Base-by-base conservation (phyloP, 371 early-diverging fungal species). In the Haplosporangium sp. region DNA sequence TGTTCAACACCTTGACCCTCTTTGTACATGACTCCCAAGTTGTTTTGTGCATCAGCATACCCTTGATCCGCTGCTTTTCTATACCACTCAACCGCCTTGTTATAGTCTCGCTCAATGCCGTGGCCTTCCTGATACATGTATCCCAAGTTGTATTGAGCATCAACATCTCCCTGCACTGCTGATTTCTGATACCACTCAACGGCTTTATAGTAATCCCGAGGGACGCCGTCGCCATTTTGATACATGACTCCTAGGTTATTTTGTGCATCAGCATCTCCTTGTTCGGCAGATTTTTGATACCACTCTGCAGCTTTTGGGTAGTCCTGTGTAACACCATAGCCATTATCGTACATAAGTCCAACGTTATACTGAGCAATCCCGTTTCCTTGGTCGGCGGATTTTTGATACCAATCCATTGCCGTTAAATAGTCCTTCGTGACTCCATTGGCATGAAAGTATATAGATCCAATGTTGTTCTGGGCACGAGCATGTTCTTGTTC, bases 171-270 rank as follows among this genome's bases (percentile, higher is more conserved):
- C 13, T 45, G 45, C 13, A 8, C 45, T 8, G 45, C 45, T 45
- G 45, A 6, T 45, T 45, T 6, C 13, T 45, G 6, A 13, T 8
- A 45, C 45, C 45, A 45, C 45, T 45, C 45, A 45, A 45, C 6
- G 6, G 45, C 45, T 13, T 45, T 45, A 45, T 45, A 45, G 45
- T 45, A 55, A 61, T 91, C 86, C 61, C 85, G 76, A 37, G 85
- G 74, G 4, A 92, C 86, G 34, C 94, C 94, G 42, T 89, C 77
- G 4, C 95, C 95, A 19, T 58, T 5, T 10, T 1, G 4, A 20
- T 57, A 59, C 27, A 47, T 13, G 67, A 13, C 7, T 1, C 67
- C 67, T 8, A 58, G 88, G 84, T 63, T 87, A 84, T 20, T 83
- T 74, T 0, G 91, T 85, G 10, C 92, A 91, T 65, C 88, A 83